Base-by-base conservation (phyloP, 2,329 filamentous ascomycete species). In the Ascochyta fabae region DNA sequence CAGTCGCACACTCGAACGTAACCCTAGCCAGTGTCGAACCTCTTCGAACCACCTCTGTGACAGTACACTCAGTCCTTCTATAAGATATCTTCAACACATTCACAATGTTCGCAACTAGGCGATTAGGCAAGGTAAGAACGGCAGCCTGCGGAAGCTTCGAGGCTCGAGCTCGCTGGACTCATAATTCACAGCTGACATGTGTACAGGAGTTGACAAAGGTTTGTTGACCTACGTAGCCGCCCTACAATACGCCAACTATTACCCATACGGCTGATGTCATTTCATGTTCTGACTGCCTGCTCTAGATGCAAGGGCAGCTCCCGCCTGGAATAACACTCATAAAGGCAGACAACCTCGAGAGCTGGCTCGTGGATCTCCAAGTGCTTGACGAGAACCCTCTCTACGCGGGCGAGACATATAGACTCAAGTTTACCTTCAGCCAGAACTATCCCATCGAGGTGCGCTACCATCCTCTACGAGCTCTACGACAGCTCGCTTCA, bases 331-430 rank as follows among this genome's bases (percentile, higher is more conserved):
- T 99, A 75, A 82, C 85, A 44, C 86, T 98, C 44, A 87, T 96
- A 56, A 86, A 88, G 43, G 88, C 91, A 53, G 90, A 96, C 42
- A 88, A 92, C 74, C 87, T 96, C 48, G 84, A 91, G 70, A 89
- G 95, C 79, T 99, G 95, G 96, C 82, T 88, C 46, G 87, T 98
- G 78, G 96, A 99, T 73, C 96, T 99, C 49, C 81, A 84, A 64
- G 94, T 99, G 48, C 84, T 98, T 36, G 95, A 98, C 75, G 80
- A 85, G 55, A 99, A 99, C 71, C 94, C 94, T 1, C 79, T 99
- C 43, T 99, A 99, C 78, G 78, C 85, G 47, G 84, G 86, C 72
- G 84, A 98, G 73, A 88, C 81, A 23, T 98, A 91, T 78, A 86
- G 94, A 22, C 81, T 99, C 49, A 92, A 92, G 72, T 96, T 99